Percentiles rank a stretch among this genome's conserved stretches.
Evolutionary conservation across 2,329 filamentous ascomycete genomes (phyloP).

Genomic region (Colletotrichum plurivorum): DNA sequence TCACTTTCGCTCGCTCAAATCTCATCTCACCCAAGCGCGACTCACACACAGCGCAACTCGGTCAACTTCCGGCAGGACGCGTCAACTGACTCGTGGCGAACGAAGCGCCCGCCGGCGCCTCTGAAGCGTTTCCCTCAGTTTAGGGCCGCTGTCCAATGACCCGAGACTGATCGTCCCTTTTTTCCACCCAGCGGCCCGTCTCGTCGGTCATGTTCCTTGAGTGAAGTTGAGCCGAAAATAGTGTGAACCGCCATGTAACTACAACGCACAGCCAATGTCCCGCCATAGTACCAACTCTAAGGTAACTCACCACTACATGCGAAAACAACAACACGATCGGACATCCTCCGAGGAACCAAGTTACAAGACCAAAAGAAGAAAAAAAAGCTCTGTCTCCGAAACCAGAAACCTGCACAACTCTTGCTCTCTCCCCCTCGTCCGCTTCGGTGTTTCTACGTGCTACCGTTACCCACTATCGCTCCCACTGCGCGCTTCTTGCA

Average conservation of each 20-base stretch:
- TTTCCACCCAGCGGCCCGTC: background rate
- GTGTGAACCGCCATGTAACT: background rate
- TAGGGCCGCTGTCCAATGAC: slow-evolving; percentile 20
- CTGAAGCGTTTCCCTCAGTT: background rate
- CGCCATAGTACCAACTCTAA: background rate
- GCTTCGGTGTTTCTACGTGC: background rate
- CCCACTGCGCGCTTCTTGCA: slow-evolving; percentile 23
- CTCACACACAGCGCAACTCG: slow-evolving; percentile 20
- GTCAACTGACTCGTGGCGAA: slow-evolving; percentile 35
- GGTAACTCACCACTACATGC: background rate
- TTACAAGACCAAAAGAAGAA: background rate
- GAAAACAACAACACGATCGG: background rate
- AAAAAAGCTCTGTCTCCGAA: background rate
- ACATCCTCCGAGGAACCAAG: slow-evolving; percentile 15
- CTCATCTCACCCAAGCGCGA: background rate
- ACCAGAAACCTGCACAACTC: slow-evolving; percentile 14
- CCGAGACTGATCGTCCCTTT: slow-evolving; percentile 18
- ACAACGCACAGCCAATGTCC: no score
- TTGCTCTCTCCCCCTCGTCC: background rate
- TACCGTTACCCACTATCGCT: slow-evolving; percentile 22
- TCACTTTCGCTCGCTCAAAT: slow-evolving; percentile 14
- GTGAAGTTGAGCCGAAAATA: slow-evolving; percentile 17
- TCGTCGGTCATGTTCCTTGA: slow-evolving; percentile 32
- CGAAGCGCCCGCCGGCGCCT: background rate
- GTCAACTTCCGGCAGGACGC: slow-evolving; percentile 38